Evolutionary conservation across 2,329 filamentous ascomycete species (phyloP), one percentile per base, ranked within the genome.

Genomic region (Sclerotinia trifoliorum): DNA sequence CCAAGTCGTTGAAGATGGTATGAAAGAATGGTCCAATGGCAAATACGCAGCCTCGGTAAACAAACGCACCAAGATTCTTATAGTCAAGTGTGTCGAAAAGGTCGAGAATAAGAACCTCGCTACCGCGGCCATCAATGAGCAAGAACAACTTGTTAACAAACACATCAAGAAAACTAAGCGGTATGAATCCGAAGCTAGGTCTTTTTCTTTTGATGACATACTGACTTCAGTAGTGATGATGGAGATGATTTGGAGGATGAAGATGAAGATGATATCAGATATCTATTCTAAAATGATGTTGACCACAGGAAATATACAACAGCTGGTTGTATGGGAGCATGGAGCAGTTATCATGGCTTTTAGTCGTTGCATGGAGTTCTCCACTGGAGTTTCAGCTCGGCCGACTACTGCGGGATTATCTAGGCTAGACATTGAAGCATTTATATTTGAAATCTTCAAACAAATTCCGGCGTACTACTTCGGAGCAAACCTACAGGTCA

Each of bases 401-500:
- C 21, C 58, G 13, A 11, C 54, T 39, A n/a, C n/a, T 5, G 10
- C 7, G 11, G 32, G 32, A 5, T 17, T 15, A 35, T 61, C 17
- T 32, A 21, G 10, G 17, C 29, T n/a, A 35, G 44, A 24, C n/a
- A 61, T 3, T 49, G 29, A n/a, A 49, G 19, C 19, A 1, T 62
- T 49, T 35, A 32, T 29, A n/a, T 10, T 8, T 55, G 29, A 17
- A 35, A 35, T 21, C 11, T 35, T 35, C 6, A 17, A 55, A 35
- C 5, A 13, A 4, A 35, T 62, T 7, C 26, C 13, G 8, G 11
- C 3, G 5, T 5, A 35, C 29, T n/a, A 17, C 6, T 49, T 6
- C 1, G 11, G 6, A 15, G 5, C 3, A 15, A 1, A n/a, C 8
- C 1, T 2, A 17, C 48, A 11, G 2, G 1, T 15, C 5, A 49